Evolutionary conservation across 768 basidiomycete genomes (phyloP), one percentile per base, ranked within the genome.

Genomic region (Phylloporus sp.): DNA sequence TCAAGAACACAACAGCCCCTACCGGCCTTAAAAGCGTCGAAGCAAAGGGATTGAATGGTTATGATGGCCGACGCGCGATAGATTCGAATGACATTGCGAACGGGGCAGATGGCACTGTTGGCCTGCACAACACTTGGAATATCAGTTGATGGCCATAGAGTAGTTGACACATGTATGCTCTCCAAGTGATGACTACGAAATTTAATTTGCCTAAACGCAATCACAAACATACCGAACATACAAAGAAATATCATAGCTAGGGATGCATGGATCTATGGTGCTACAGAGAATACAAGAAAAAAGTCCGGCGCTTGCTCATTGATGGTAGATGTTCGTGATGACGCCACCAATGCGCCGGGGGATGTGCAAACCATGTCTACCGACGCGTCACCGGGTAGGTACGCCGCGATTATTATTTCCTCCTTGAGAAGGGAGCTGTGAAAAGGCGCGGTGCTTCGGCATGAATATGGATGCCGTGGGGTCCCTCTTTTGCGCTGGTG

Each of bases 121-220:
- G 89, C 32, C 66, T 91, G 57, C 81, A 90, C 65, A 90, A 91
- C 60, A 75, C 77, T 37, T 87, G 79, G 76, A 75, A 78, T 40
- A 38, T 60, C 43, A 59, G 62, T 35, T 73, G 61, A 67, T 33
- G 17, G 27, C n/a, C 7, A 14, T 33, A 41, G 31, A 38, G 29
- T 45, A 24, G 21, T 15, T 24, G 17, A 44, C 39, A 32, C 20
- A n/a, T n/a, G 40, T 43, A 39, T 48, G 27, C 42, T 39, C 32
- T 49, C 32, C 31, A 31, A 42, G n/a, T 50, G 18, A 18, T 13
- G n/a, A 22, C 22, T 29, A n/a, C 15, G 18, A 34, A 42, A 27
- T 29, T 48, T 8, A 20, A 13, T 32, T 49, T 26, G 31, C 20
- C 17, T 50, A n/a, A n/a, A n/a, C 33, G 29, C 32, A 24, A 42